Conservation (phyloP, 768 basidiomycete species). For the Boletus bicolor region DNA sequence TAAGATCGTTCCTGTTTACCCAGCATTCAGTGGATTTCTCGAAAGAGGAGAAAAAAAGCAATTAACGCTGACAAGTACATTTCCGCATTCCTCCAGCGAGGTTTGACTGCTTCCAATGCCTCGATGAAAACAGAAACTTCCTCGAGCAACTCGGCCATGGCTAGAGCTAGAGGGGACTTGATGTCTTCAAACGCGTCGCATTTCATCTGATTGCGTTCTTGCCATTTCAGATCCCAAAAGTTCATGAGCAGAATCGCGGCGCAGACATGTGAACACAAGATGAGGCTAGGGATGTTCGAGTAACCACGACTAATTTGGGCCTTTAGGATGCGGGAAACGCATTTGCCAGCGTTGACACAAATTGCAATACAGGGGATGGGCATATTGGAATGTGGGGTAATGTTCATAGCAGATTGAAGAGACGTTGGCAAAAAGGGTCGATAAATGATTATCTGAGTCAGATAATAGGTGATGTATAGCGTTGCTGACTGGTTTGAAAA, state of each 20-base stretch:
- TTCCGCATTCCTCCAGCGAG: conserved; percentile 33
- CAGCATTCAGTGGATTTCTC: conserved; percentile 34
- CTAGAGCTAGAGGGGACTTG: conserved; percentile 28
- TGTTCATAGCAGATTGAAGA: conserved; percentile 22
- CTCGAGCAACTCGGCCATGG: conserved; percentile 33
- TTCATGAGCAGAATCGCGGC: conserved; percentile 52
- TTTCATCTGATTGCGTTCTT: conserved; percentile 36
- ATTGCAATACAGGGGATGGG: conserved; percentile 52
- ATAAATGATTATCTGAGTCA: conserved; percentile 63
- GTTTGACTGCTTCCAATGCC: conserved; percentile 26
- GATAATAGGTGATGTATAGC: conserved; percentile 57
- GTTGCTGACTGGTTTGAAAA: conserved; percentile 58
- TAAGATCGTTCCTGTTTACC: conserved; percentile 24
- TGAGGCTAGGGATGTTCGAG: conserved; percentile 42
- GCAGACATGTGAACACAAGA: conserved; percentile 46
- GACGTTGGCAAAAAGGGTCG: conserved; percentile 60
- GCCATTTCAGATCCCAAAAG: conserved; percentile 55
- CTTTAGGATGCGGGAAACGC: conserved; percentile 59
- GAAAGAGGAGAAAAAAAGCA: conserved; percentile 1
- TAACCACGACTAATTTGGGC: conserved; percentile 44
- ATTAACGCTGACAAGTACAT: conserved; percentile 34
- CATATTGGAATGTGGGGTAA: conserved; percentile 29
- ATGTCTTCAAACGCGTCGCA: conserved; percentile 24
- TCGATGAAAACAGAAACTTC: conserved; percentile 27
- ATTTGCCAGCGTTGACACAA: conserved; percentile 59